These are phyloP conservation scores for Cladophialophora immunda DNA, from an alignment of 2,329 filamentous ascomycete genomes.

Conservation along the genomic window DNA sequence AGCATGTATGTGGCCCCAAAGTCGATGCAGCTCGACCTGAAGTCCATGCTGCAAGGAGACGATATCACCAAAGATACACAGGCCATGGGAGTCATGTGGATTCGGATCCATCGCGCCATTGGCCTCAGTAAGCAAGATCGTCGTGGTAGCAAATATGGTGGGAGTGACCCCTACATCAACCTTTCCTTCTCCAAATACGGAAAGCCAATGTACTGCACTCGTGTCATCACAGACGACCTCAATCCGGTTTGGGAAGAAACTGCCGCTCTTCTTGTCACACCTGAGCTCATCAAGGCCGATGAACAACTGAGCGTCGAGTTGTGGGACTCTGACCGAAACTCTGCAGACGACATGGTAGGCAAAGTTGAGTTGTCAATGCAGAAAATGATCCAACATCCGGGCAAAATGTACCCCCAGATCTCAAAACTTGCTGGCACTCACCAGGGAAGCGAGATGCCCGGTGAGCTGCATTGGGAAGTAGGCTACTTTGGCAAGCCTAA, in stretches of 20 bases:
- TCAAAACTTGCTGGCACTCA: conserved; percentile 85
- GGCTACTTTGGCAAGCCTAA: conserved; percentile 93
- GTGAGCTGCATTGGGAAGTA: conserved; percentile 94
- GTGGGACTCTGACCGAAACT: conserved; percentile 94
- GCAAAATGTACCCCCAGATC: conserved; percentile 88
- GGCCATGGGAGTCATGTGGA: conserved; percentile 88
- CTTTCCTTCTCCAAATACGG: conserved; percentile 94
- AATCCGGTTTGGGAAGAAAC: conserved; percentile 94
- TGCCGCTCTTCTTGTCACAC: conserved; percentile 82
- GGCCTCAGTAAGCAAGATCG: conserved; percentile 91
- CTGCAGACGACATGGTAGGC: conserved; percentile 92
- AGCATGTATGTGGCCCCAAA: conserved; percentile 95
- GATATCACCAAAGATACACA: conserved; percentile 86
- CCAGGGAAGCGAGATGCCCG: conserved; percentile 86
- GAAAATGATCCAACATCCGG: conserved; percentile 92
- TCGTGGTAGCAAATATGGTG: conserved; percentile 82
- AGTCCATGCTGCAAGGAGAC: conserved; percentile 89
- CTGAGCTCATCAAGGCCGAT: conserved; percentile 89
- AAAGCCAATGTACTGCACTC: conserved; percentile 97
- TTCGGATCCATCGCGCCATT: conserved; percentile 86
- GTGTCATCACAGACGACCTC: conserved; percentile 92
- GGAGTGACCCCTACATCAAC: conserved; percentile 95
- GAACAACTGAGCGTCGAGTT: conserved; percentile 93
- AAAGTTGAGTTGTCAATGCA: conserved; percentile 94
- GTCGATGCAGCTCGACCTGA: conserved; percentile 88